Conservation (phyloP, 2,329 filamentous ascomycete species). For the Pseudogymnoascus sp. region DNA sequence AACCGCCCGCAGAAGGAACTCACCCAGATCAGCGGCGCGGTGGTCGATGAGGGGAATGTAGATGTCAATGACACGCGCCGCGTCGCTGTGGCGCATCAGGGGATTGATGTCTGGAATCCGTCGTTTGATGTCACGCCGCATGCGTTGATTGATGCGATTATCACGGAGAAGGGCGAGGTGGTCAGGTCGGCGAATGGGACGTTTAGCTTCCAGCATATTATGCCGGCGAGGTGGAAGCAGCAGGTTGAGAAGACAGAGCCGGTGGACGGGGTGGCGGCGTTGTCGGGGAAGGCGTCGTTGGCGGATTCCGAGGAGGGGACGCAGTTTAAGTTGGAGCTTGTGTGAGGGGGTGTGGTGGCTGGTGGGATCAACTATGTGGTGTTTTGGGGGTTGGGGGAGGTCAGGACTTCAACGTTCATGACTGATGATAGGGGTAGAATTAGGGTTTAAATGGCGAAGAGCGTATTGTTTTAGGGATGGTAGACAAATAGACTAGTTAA, state of each 20-base stretch:
- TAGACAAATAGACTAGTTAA: constrained; percentile 6
- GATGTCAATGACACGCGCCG: constrained; percentile 57
- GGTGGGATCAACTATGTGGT: neutral
- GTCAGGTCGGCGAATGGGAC: constrained; percentile 63
- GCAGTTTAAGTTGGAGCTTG: constrained; percentile 17
- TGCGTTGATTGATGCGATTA: constrained; percentile 81
- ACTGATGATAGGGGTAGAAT: neutral
- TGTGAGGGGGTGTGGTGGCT: neutral
- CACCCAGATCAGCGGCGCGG: constrained; percentile 72
- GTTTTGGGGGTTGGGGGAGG: neutral
- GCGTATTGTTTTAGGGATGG: neutral
- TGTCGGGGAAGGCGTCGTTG: neutral
- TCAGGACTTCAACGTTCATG: constrained; percentile 6
- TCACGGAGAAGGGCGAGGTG: constrained; percentile 84
- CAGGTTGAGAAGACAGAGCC: constrained; percentile 16
- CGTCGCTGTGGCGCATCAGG: constrained; percentile 68
- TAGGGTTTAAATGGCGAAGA: neutral
- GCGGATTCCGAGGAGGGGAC: constrained; percentile 15
- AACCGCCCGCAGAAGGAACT: constrained; percentile 76
- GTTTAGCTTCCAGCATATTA: constrained; percentile 55
- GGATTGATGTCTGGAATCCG: constrained; percentile 89
- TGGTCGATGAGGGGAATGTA: constrained; percentile 54
- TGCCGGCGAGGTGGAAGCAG: constrained; percentile 46
- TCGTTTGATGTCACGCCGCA: constrained; percentile 93
- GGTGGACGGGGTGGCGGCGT: neutral